Percentiles rank a stretch among this genome's conserved stretches.
These are phyloP conservation scores for Backusella circina DNA, from an alignment of 192 early-diverging fungal genomes.

Conservation along the genomic window DNA sequence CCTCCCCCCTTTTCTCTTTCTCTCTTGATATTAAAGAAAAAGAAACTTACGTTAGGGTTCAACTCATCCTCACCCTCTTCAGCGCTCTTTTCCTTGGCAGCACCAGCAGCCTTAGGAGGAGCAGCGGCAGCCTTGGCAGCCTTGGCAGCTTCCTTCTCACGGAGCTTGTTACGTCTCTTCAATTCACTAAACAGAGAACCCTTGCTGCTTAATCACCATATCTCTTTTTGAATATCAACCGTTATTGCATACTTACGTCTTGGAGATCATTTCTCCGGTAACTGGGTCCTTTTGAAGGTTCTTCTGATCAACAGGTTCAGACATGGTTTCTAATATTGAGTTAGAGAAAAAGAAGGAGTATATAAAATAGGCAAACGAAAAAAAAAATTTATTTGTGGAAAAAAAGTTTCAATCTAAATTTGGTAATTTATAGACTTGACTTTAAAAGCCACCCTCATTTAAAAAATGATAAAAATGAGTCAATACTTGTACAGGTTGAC, in stretches of 20 bases:
- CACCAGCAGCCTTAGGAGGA: slow-evolving; percentile 37
- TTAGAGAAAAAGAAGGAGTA: background rate
- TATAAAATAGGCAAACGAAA: background rate
- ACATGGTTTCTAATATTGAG: background rate
- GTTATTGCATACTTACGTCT: slow-evolving; percentile 57
- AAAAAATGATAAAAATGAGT: background rate
- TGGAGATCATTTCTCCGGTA: slow-evolving; percentile 94
- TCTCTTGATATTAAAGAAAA: background rate
- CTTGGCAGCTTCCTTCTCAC: slow-evolving; percentile 80
- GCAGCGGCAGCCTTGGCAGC: slow-evolving; percentile 56
- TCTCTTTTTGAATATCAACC: no score
- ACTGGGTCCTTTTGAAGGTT: slow-evolving; percentile 74
- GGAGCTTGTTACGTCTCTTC: slow-evolving; percentile 86
- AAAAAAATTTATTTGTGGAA: background rate
- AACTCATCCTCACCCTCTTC: slow-evolving; percentile 80
- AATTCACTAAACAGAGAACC: slow-evolving; percentile 63
- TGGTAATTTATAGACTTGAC: background rate
- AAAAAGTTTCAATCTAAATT: background rate
- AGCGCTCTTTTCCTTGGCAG: slow-evolving; percentile 41
- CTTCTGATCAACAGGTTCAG: slow-evolving; percentile 12
- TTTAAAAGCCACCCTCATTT: background rate
- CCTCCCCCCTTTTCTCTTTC: slow-evolving; percentile 59
- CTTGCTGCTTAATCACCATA: background rate
- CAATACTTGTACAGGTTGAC: background rate
- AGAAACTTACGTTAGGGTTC: slow-evolving; percentile 74